Evolutionary conservation across 352 stramenopile species (phyloP).

Genomic region (Plasmopara viticola): DNA sequence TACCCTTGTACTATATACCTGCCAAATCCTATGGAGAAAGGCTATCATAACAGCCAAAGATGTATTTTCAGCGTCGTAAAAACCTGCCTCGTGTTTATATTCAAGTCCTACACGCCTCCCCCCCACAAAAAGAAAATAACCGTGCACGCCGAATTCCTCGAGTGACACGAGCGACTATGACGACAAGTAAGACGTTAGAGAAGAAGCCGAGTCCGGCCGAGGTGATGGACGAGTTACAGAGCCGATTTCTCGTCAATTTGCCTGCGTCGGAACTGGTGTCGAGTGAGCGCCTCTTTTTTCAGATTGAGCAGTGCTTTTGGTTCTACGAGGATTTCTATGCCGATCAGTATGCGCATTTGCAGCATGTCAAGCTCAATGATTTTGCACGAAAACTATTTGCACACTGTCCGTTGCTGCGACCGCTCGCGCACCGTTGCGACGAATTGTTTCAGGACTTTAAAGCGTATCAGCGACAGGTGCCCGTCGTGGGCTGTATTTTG

Average conservation of each 20-base stretch:
- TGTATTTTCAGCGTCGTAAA: slow-evolving; percentile 3
- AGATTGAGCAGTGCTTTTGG: slow-evolving; percentile 96
- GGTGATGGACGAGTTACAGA: slow-evolving; percentile 94
- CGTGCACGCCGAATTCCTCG: slow-evolving; percentile 11
- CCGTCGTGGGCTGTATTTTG: slow-evolving; percentile 92
- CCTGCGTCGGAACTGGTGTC: slow-evolving; percentile 85
- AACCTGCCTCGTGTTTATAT: slow-evolving; percentile 2
- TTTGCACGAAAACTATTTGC: slow-evolving; percentile 92
- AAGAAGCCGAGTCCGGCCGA: slow-evolving; percentile 72
- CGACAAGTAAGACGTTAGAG: slow-evolving; percentile 28
- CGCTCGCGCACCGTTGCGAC: slow-evolving; percentile 83
- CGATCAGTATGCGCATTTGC: slow-evolving; percentile 79
- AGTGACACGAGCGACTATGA: slow-evolving; percentile 2
- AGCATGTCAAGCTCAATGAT: slow-evolving; percentile 90
- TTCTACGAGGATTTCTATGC: slow-evolving; percentile 97
- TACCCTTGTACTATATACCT: too few species aligned
- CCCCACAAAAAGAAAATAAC: slow-evolving; percentile 31
- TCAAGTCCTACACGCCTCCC: too few species aligned
- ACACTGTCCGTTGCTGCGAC: slow-evolving; percentile 83
- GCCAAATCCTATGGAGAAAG: too few species aligned
- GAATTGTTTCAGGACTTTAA: slow-evolving; percentile 92
- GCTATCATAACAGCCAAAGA: not conserved
- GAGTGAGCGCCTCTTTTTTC: slow-evolving; percentile 94
- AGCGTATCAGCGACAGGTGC: slow-evolving; percentile 91
- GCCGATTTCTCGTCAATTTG: slow-evolving; percentile 93